Conservation (phyloP, 2,329 filamentous ascomycete genomes). For the Calonectria hongkongensis region DNA sequence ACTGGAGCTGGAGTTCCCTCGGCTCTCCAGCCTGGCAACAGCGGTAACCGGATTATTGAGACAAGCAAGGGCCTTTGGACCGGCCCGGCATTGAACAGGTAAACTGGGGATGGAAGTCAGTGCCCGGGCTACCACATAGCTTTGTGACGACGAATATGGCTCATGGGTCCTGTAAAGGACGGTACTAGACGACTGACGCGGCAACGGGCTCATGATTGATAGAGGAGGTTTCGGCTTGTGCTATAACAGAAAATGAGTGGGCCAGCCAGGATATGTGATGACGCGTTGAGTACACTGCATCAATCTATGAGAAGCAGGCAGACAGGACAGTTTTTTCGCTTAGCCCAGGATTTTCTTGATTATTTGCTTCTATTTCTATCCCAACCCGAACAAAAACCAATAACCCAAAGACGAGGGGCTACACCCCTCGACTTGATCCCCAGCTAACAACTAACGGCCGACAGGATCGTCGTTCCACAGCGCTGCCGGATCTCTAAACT, state of each 20-base stretch:
- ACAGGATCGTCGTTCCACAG: constrained; percentile 45
- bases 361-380: constrained; percentile 25
- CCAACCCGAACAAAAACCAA: constrained; percentile 6
- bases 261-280: constrained; percentile 29
- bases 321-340: constrained; percentile 28
- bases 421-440: not conserved
- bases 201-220: constrained; percentile 2
- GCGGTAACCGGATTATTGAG: constrained; percentile 75
- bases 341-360: constrained; percentile 15
- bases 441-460: constrained; percentile 31
- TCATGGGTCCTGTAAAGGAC: constrained; percentile 1
- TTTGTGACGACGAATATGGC: not conserved
- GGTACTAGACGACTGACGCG: constrained; percentile 22
- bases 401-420: constrained; percentile 11
- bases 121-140: not conserved
- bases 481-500: constrained; percentile 10
- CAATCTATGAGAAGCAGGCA: constrained; percentile 31
- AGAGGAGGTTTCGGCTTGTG: constrained; percentile 27
- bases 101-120: constrained; percentile 26
- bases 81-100: constrained; percentile 56
- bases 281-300: constrained; percentile 15
- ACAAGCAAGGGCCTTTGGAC: constrained; percentile 79
- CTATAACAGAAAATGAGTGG: constrained; percentile 9
- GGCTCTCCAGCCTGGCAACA: constrained; percentile 72
- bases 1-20: constrained; percentile 66